Evolutionary conservation across 805 yeast genomes (phyloP).

Genomic region (Lipomyces yamanashiensis): DNA sequence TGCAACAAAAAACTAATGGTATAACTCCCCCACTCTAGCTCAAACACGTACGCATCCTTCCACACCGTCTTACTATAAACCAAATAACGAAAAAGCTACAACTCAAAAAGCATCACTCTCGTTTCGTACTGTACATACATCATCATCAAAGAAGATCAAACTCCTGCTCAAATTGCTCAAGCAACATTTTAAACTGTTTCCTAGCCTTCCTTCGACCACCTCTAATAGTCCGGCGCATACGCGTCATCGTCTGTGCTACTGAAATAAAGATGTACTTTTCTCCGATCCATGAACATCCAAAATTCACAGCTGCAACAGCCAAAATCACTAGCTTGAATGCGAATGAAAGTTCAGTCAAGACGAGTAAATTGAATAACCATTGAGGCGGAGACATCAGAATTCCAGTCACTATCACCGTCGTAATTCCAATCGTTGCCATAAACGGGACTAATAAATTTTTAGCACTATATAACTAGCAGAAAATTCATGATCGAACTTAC

Average conservation of each 20-base stretch:
- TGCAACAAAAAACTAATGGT: no score
- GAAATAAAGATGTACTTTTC: slow-evolving; percentile 52
- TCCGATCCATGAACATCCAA: slow-evolving; percentile 53
- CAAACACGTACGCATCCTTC: no score
- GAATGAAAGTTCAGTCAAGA: slow-evolving; percentile 64
- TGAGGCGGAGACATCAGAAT: slow-evolving; percentile 62
- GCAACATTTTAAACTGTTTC: slow-evolving; percentile 47
- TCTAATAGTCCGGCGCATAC: slow-evolving; percentile 17
- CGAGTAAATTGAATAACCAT: slow-evolving; percentile 70
- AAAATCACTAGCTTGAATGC: slow-evolving; percentile 59
- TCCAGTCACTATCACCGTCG: slow-evolving; percentile 55
- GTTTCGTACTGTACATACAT: not conserved
- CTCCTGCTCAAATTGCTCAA: slow-evolving; percentile 30
- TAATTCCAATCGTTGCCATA: slow-evolving; percentile 59
- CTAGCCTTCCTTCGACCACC: slow-evolving; percentile 40
- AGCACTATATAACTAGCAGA: slow-evolving; percentile 39
- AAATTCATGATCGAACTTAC: slow-evolving; percentile 6
- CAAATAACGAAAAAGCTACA: not conserved
- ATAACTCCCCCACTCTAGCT: no score
- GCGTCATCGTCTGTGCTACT: slow-evolving; percentile 45
- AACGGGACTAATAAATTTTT: slow-evolving; percentile 56
- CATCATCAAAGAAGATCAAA: slow-evolving; percentile 5
- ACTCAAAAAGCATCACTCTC: not conserved
- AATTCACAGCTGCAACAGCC: slow-evolving; percentile 55
- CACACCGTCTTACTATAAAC: not conserved